Conservation (phyloP, 306 rosid genomes). For the Inga oerstediana region DNA sequence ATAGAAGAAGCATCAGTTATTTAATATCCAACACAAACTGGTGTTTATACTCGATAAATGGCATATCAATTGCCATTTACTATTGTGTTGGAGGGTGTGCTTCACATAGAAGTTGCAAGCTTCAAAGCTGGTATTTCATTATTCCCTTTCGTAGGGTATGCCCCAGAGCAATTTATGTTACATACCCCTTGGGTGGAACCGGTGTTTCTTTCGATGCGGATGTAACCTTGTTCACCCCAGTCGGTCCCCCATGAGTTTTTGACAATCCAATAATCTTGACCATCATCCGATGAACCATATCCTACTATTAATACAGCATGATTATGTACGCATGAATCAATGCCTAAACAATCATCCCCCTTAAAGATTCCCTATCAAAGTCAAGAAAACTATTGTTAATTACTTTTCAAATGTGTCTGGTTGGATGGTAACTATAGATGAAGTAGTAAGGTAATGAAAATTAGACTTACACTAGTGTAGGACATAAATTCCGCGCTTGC, state of each 20-base stretch:
- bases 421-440: too few species aligned
- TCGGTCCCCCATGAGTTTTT: neutral
- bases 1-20: too few species aligned
- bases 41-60: too few species aligned
- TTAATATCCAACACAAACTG: too few species aligned
- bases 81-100: too few species aligned
- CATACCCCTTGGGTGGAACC: conserved; percentile 42
- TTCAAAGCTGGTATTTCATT: neutral
- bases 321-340: conserved; percentile 38
- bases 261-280: conserved; percentile 12
- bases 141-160: conserved; percentile 44
- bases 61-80: too few species aligned
- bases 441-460: neutral
- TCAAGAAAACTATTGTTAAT: too few species aligned
- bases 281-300: conserved; percentile 43
- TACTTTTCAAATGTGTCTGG: too few species aligned
- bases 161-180: conserved; percentile 54
- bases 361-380: conserved; percentile 32
- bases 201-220: conserved; percentile 51
- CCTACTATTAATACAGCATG: conserved; percentile 53
- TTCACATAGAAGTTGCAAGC: neutral
- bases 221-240: conserved; percentile 52
- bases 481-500: conserved; percentile 37
- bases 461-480: conserved; percentile 39
- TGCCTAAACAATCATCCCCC: conserved; percentile 28